phyloP scores from a whole-genome alignment of 768 basidiomycete genomes.

The Mycena rebaudengoi region DNA sequence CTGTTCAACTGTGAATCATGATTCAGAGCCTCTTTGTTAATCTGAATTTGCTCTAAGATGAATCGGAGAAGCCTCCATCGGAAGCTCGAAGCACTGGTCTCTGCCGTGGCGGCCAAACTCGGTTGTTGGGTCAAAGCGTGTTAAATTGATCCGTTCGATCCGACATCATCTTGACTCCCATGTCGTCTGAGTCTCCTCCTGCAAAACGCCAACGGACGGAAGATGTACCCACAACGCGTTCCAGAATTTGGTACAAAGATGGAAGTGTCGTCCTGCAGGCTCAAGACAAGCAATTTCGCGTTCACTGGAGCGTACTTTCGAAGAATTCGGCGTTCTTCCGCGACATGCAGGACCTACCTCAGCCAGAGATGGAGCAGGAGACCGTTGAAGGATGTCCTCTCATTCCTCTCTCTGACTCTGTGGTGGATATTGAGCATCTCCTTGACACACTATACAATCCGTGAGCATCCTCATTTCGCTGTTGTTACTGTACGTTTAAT shows the following conservation, averaged over 20 bases:
- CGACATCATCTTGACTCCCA: not conserved
- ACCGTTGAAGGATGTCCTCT: constrained; percentile 14
- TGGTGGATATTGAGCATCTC: not conserved
- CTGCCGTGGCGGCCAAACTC: not conserved
- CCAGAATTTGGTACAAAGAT: constrained; percentile 7
- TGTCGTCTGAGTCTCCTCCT: not conserved
- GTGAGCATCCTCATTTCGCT: not conserved
- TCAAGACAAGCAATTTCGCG: constrained; percentile 5
- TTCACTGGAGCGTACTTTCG: constrained; percentile 7
- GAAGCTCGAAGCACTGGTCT: too few relatives aligned
- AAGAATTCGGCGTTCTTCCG: constrained; percentile 8
- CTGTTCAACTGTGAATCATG: too few relatives aligned
- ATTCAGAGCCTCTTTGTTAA: too few relatives aligned
- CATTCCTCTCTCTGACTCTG: not conserved
- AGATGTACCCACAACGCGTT: not conserved
- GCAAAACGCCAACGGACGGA: constrained; percentile 5
- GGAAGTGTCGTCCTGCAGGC: constrained; percentile 13
- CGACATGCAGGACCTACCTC: constrained; percentile 9
- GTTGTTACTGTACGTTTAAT: not conserved
- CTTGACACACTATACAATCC: not conserved
- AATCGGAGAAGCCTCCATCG: too few relatives aligned
- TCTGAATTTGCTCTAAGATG: too few relatives aligned
- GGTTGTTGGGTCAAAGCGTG: too few relatives aligned
- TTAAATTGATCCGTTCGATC: too few relatives aligned
- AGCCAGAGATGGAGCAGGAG: constrained; percentile 5